phyloP scores from a whole-genome alignment of 345 rosid species.

The Gossypium mustelinum region DNA sequence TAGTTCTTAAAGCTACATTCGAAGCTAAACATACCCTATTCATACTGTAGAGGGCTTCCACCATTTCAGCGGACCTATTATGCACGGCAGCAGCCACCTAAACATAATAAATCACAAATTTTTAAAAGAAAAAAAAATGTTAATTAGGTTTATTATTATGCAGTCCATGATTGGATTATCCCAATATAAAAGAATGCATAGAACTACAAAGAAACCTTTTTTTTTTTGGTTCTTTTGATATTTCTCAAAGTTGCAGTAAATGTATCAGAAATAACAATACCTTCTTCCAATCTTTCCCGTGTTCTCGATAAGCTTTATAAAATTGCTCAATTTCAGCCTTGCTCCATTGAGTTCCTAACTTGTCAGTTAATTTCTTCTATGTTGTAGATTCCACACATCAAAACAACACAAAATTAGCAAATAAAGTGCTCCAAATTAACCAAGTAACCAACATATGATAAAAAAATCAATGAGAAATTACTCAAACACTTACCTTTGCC shows the following conservation, averaged over 20 bases:
- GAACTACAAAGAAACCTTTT: not conserved
- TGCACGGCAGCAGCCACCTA: constrained; percentile 70
- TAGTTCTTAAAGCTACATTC: not conserved
- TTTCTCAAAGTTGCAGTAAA: not conserved
- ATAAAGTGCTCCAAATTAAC: not conserved
- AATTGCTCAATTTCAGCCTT: constrained; percentile 78
- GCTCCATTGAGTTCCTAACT: constrained; percentile 91
- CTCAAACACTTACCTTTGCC: constrained; percentile 52
- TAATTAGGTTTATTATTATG: not conserved
- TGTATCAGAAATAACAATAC: constrained; percentile 27
- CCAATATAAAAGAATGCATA: not conserved
- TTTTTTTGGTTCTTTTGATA: not conserved
- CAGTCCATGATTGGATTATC: not conserved
- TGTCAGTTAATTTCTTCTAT: constrained; percentile 73
- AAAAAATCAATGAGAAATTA: not conserved
- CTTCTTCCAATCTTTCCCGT: constrained; percentile 93
- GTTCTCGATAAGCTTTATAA: constrained; percentile 75
- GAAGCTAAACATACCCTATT: constrained; percentile 49
- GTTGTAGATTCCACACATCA: constrained; percentile 15
- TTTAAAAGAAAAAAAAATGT: not conserved
- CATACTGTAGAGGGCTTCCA: constrained; percentile 84
- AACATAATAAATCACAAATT: constrained; percentile 14
- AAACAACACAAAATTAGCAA: constrained; percentile 17
- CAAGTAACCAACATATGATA: not conserved
- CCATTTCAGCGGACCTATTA: constrained; percentile 78